These are phyloP conservation scores for Starmera stellimalicola DNA, from an alignment of 1,139 yeast species.

Conservation along the genomic window DNA sequence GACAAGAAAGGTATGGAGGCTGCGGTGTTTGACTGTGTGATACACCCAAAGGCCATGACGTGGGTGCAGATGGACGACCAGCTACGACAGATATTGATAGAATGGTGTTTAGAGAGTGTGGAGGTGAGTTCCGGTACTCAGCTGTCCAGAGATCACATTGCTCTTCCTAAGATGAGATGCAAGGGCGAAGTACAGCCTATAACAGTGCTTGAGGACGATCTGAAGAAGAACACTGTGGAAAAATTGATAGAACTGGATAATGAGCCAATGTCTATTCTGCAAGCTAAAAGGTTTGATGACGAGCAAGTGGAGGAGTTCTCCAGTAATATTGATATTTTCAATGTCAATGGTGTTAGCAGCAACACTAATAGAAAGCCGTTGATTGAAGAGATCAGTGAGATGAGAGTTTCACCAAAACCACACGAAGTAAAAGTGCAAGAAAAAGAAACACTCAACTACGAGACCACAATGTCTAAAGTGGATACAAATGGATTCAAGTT, in stretches of 20 bases:
- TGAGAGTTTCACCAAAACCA: constrained; percentile 9
- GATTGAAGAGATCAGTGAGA: constrained; percentile 18
- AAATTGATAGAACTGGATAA: constrained; percentile 4
- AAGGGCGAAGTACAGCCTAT: constrained; percentile 37
- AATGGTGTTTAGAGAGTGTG: constrained; percentile 53
- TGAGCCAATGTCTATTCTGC: constrained; percentile 12
- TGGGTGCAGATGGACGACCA: constrained; percentile 48
- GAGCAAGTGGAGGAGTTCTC: constrained; percentile 5
- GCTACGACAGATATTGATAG: constrained; percentile 26
- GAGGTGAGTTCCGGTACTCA: constrained; percentile 41
- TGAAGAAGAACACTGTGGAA: constrained; percentile 7
- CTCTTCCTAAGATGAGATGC: constrained; percentile 49
- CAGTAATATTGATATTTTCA: constrained; percentile 8
- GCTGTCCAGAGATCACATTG: constrained; percentile 29
- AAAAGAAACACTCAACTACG: constrained; percentile 7
- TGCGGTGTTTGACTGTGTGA: constrained; percentile 68
- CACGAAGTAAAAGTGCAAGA: background rate
- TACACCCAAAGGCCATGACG: constrained; percentile 48
- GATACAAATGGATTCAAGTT: constrained; percentile 14
- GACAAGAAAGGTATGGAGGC: constrained; percentile 68
- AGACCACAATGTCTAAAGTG: constrained; percentile 12
- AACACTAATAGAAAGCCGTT: constrained; percentile 8
- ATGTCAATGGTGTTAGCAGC: constrained; percentile 1
- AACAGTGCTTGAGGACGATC: constrained; percentile 10
- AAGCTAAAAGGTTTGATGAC: constrained; percentile 13